Conservation (phyloP, 2,329 filamentous ascomycete genomes). For the Rutstroemia sp. region DNA sequence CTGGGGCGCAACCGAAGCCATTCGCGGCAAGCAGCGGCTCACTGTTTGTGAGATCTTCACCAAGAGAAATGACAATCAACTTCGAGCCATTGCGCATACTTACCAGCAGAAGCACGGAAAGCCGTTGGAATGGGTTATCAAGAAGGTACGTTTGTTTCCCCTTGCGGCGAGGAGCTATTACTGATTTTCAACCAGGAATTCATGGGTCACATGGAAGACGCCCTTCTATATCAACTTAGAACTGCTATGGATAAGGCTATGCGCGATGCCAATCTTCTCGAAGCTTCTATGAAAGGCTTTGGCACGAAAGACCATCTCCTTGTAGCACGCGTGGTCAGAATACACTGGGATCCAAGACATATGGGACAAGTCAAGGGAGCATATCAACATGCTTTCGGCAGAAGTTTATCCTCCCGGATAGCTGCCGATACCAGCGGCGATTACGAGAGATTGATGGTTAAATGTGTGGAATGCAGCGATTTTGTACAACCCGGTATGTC, state of each 20-base stretch:
- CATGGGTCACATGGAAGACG: constrained; percentile 85
- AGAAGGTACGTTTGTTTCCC: constrained; percentile 43
- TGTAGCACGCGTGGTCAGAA: constrained; percentile 67
- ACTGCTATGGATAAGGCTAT: constrained; percentile 73
- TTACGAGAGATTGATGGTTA: constrained; percentile 70
- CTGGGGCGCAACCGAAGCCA: constrained; percentile 69
- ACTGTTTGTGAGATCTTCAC: constrained; percentile 73
- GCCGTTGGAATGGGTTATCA: constrained; percentile 65
- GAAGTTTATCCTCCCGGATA: constrained; percentile 61
- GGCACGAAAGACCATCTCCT: constrained; percentile 83
- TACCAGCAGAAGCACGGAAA: constrained; percentile 69
- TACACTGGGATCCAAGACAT: constrained; percentile 74
- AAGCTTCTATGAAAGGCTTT: constrained; percentile 77
- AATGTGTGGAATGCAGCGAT: constrained; percentile 3
- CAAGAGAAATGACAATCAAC: constrained; percentile 69
- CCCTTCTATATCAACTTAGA: constrained; percentile 71
- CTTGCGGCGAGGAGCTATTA: constrained; percentile 4
- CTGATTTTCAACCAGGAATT: constrained; percentile 51
- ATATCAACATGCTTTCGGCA: constrained; percentile 65
- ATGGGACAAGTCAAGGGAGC: constrained; percentile 72
- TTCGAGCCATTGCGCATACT: constrained; percentile 70
- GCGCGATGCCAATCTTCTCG: constrained; percentile 75
- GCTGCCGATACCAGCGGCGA: constrained; percentile 79
- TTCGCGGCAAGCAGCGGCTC: constrained; percentile 59
- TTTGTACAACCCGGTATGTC: neutral